Evolutionary conservation across 2,329 filamentous ascomycete species (phyloP).

Genomic region (Pseudocercospora eumusae): DNA sequence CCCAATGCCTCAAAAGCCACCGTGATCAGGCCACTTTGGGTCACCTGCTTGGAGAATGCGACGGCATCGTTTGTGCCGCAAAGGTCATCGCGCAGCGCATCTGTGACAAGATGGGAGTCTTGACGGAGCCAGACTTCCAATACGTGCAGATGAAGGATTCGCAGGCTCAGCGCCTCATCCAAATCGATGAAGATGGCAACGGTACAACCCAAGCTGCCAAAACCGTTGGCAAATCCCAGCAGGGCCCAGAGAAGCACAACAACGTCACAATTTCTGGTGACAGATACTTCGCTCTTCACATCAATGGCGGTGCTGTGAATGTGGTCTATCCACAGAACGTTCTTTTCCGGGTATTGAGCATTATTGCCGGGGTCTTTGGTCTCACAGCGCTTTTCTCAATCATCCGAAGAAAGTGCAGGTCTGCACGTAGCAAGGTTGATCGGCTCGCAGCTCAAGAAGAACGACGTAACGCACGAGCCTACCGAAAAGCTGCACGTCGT

Average conservation of each 20-base stretch:
- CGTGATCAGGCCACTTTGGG: conserved; percentile 43
- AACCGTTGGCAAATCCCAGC: conserved; percentile 14
- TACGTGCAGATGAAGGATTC: conserved; percentile 29
- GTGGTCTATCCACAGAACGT: conserved; percentile 31
- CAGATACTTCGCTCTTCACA: conserved; percentile 21
- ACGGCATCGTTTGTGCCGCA: conserved; percentile 47
- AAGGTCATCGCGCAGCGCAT: conserved; percentile 41
- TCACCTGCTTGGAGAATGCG: conserved; percentile 46
- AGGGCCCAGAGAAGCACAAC: conserved; percentile 14
- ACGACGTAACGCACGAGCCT: conserved; percentile 53
- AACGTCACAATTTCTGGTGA: conserved; percentile 22
- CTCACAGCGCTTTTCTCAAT: conserved; percentile 48
- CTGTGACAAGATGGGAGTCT: conserved; percentile 36
- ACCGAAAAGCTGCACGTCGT: conserved; percentile 55
- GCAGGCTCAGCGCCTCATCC: conserved; percentile 28
- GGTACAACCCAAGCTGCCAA: conserved; percentile 3
- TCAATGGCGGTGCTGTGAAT: conserved; percentile 21
- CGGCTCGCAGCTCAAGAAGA: conserved; percentile 58
- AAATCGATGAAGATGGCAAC: conserved; percentile 21
- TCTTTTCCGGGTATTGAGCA: conserved; percentile 46
- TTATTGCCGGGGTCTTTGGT: conserved; percentile 49
- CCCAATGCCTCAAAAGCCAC: conserved; percentile 43
- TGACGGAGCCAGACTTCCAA: conserved; percentile 26
- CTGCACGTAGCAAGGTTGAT: conserved; percentile 54
- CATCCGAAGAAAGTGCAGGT: conserved; percentile 52